These are phyloP conservation scores for Striga hermonthica DNA, from an alignment of 305 asterid genomes.

Conservation along the genomic window DNA sequence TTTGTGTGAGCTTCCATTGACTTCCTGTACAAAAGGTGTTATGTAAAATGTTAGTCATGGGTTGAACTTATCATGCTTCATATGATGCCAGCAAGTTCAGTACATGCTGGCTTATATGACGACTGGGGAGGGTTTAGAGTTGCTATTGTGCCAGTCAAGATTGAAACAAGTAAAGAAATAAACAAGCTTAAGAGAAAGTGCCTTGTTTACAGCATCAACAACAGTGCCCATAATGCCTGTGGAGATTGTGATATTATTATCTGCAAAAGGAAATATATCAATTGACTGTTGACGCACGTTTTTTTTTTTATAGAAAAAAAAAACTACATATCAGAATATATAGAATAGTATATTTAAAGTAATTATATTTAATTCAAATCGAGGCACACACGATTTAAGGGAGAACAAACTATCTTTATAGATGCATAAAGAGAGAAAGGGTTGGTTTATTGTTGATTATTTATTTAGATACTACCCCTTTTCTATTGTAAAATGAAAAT, in stretches of 20 bases:
- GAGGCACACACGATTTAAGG: constrained; percentile 3
- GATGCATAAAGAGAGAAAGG: constrained; percentile 8
- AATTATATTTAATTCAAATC: not conserved
- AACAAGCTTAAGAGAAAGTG: constrained; percentile 30
- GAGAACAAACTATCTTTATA: constrained; percentile 2
- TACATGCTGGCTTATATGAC: not conserved
- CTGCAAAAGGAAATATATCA: constrained; percentile 35
- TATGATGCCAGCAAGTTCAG: not conserved
- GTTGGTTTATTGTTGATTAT: not conserved
- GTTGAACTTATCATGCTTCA: not conserved
- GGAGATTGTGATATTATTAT: constrained; percentile 26
- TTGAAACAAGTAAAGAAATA: not conserved
- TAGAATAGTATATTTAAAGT: not conserved
- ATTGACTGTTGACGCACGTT: too few species aligned
- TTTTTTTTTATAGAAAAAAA: not conserved
- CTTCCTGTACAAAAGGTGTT: constrained; percentile 40
- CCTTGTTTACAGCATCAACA: constrained; percentile 55
- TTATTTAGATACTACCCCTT: not conserved
- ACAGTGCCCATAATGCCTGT: constrained; percentile 63
- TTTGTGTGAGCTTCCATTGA: constrained; percentile 34
- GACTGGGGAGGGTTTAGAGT: not conserved
- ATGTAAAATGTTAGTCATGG: not conserved
- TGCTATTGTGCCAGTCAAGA: too few species aligned
- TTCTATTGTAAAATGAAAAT: too few species aligned
- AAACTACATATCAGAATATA: not conserved